Percentiles rank a stretch among this genome's conserved stretches.
Conservation (phyloP, 352 stramenopile genomes). For the Phytophthora ramorum region DNA sequence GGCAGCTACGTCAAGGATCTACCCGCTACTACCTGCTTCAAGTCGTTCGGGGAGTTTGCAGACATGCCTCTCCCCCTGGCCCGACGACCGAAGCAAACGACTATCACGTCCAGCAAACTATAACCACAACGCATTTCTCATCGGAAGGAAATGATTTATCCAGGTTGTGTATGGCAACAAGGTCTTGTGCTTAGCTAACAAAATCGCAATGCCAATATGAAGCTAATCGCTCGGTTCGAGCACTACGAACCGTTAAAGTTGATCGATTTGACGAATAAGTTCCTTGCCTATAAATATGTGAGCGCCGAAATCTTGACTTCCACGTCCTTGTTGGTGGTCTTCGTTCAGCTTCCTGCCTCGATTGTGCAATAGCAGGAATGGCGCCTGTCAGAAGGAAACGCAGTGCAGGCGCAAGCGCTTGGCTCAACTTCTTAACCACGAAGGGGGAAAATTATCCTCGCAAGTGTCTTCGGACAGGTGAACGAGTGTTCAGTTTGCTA, state of each 20-base stretch:
- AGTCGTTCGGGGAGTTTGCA: slow-evolving; percentile 32
- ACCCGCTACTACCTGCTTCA: slow-evolving; percentile 16
- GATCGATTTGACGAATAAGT: too few species aligned
- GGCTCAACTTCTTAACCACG: slow-evolving; percentile 33
- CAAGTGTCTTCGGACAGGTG: slow-evolving; percentile 15
- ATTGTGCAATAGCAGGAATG: background rate
- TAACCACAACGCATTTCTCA: slow-evolving; percentile 28
- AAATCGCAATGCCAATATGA: slow-evolving; percentile 12
- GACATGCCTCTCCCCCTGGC: slow-evolving; percentile 30
- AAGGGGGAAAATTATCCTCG: slow-evolving; percentile 30
- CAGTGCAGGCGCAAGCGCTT: slow-evolving; percentile 24
- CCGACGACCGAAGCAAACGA: slow-evolving; percentile 24
- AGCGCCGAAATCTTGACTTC: background rate
- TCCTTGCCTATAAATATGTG: background rate
- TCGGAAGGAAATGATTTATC: slow-evolving; percentile 31
- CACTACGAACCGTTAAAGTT: background rate
- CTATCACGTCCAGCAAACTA: slow-evolving; percentile 4
- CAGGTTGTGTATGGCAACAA: slow-evolving; percentile 4
- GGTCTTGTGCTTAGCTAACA: slow-evolving; percentile 27
- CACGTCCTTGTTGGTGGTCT: too few species aligned
- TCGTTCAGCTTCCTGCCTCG: background rate
- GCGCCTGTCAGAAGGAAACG: background rate
- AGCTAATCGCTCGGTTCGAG: slow-evolving; percentile 7
- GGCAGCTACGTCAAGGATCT: slow-evolving; percentile 5
- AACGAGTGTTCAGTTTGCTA: background rate